Evolutionary conservation across 1,284 basidiomycete species (phyloP).

Genomic region (Microbotryum lychnidis-dioicae): DNA sequence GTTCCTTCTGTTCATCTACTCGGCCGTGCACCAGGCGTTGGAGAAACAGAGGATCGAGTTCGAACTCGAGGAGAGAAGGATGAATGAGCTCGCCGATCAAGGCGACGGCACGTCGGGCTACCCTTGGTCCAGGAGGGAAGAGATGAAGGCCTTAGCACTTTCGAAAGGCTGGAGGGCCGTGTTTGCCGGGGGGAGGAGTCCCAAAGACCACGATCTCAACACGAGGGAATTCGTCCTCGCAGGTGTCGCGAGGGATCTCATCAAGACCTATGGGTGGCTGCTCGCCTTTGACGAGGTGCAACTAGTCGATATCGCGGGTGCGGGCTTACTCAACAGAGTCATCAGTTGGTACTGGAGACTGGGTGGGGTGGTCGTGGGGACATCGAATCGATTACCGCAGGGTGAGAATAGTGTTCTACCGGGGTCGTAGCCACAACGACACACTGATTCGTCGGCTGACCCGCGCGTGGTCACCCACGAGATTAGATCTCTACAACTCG

Average conservation of each 20-base stretch:
- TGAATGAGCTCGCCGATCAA: conserved; percentile 28
- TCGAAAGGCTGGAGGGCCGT: conserved; percentile 38
- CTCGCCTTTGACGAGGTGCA: conserved; percentile 64
- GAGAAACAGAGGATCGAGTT: conserved; percentile 40
- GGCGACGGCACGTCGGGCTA: conserved; percentile 28
- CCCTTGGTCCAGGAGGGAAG: conserved; percentile 33
- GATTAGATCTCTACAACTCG: conserved; percentile 53
- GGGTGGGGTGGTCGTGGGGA: conserved; percentile 57
- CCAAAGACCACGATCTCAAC: conserved; percentile 44
- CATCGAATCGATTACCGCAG: conserved; percentile 40
- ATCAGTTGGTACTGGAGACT: conserved; percentile 66
- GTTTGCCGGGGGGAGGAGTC: conserved; percentile 44
- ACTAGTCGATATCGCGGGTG: conserved; percentile 52
- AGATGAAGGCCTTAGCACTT: conserved; percentile 34
- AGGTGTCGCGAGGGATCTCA: conserved; percentile 45
- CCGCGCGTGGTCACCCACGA: too few relatives aligned
- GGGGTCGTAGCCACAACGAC: too few relatives aligned
- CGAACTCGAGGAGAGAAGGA: conserved; percentile 38
- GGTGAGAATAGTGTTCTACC: not conserved
- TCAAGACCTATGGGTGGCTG: conserved; percentile 51
- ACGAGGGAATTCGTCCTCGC: conserved; percentile 40
- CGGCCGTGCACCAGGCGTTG: conserved; percentile 43
- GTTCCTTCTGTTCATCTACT: conserved; percentile 60
- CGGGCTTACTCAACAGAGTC: conserved; percentile 55
- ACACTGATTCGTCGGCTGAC: not conserved